Evolutionary conservation across 805 yeast species (phyloP).

Genomic region (Millerozyma miso): DNA sequence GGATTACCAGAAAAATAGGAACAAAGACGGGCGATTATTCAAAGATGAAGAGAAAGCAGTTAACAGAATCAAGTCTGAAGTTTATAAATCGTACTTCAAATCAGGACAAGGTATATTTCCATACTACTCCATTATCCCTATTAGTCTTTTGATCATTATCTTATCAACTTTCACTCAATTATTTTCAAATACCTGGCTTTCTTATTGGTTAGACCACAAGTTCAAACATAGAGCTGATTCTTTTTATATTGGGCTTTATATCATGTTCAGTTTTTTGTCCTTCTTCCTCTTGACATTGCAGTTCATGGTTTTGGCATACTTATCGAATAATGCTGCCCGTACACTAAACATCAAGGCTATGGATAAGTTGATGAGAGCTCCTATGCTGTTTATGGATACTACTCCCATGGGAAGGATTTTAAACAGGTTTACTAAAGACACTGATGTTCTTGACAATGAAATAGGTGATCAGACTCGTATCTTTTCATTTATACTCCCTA

Average conservation of each 20-base stretch:
- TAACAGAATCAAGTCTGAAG: constrained; percentile 45
- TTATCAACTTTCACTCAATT: constrained; percentile 48
- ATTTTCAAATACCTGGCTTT: constrained; percentile 73
- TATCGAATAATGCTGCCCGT: constrained; percentile 51
- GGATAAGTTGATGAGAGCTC: constrained; percentile 60
- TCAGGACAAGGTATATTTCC: constrained; percentile 53
- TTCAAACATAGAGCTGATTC: constrained; percentile 45
- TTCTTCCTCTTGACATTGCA: constrained; percentile 40
- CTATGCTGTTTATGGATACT: constrained; percentile 79
- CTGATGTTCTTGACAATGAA: constrained; percentile 80
- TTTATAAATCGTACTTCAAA: constrained; percentile 48
- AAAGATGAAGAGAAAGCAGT: constrained; percentile 56
- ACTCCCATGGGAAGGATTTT: constrained; percentile 86
- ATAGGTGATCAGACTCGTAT: constrained; percentile 65
- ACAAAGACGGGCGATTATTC: constrained; percentile 22
- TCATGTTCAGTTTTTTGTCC: constrained; percentile 52
- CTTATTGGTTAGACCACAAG: constrained; percentile 69
- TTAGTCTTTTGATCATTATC: constrained; percentile 16
- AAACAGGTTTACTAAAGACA: constrained; percentile 84
- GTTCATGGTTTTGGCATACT: constrained; percentile 45
- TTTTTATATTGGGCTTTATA: constrained; percentile 72
- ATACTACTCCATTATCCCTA: constrained; percentile 17
- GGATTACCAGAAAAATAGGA: constrained; percentile 24
- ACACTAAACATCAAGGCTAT: constrained; percentile 61
- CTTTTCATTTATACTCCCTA: constrained; percentile 50